These are phyloP conservation scores for Calonectria hawksworthii DNA, from an alignment of 2,329 filamentous ascomycete genomes.

Conservation along the genomic window DNA sequence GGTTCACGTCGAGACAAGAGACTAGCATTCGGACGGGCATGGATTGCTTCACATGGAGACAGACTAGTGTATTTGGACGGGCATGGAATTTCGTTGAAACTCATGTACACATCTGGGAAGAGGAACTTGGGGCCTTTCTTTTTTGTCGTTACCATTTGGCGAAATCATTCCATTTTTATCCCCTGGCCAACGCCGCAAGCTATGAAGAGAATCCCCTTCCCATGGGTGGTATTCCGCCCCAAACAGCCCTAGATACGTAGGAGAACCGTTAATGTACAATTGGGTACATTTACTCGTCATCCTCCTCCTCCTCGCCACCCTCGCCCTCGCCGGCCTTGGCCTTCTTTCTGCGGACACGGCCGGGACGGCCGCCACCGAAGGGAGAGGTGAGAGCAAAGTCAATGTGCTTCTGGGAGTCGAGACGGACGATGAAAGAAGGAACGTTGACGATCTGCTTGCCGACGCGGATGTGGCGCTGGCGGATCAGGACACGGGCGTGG, in stretches of 20 bases:
- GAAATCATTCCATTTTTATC: slow-evolving; percentile 62
- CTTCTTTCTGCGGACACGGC: slow-evolving; percentile 99
- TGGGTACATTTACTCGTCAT: slow-evolving; percentile 75
- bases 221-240: slow-evolving; percentile 54
- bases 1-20: slow-evolving; percentile 29
- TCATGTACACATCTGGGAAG: slow-evolving; percentile 44
- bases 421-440: slow-evolving; percentile 98
- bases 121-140: slow-evolving; percentile 33
- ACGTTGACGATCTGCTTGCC: slow-evolving; percentile 99
- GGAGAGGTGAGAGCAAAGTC: slow-evolving; percentile 98
- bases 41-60: slow-evolving; percentile 28
- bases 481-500: slow-evolving; percentile 99
- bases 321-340: slow-evolving; percentile 93
- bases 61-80: slow-evolving; percentile 23
- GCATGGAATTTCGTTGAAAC: slow-evolving; percentile 39
- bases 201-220: slow-evolving; percentile 60
- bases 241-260: slow-evolving; percentile 46
- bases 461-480: slow-evolving; percentile 99
- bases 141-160: slow-evolving; percentile 46
- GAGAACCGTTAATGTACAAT: slow-evolving; percentile 49
- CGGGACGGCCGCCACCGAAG: slow-evolving; percentile 96
- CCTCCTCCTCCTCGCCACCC: slow-evolving; percentile 86
- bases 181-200: slow-evolving; percentile 66
- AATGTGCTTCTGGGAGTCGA: slow-evolving; percentile 99
- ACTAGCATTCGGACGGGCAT: slow-evolving; percentile 25